These are phyloP conservation scores for Cladosporium phlei DNA, from an alignment of 2,329 filamentous ascomycete genomes.

Conservation along the genomic window DNA sequence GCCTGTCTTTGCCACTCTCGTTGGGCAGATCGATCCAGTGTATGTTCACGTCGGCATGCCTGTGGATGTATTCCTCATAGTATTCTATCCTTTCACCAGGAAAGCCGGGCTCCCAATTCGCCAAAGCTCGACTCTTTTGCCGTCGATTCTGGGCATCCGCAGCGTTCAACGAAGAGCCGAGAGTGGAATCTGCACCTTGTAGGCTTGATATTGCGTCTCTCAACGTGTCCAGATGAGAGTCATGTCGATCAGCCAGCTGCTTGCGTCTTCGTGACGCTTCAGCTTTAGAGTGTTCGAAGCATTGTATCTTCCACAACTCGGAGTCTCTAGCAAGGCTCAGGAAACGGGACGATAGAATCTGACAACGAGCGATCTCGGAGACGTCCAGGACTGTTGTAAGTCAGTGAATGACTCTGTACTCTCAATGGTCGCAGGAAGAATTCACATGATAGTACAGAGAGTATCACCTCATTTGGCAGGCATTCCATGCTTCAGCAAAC, in stretches of 20 bases:
- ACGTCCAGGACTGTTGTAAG: slow-evolving; percentile 55
- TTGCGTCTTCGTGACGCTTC: slow-evolving; percentile 57
- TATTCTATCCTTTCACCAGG: slow-evolving; percentile 68
- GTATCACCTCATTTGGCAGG: slow-evolving; percentile 39
- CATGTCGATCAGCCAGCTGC: slow-evolving; percentile 33
- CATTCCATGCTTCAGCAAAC: slow-evolving; percentile 27
- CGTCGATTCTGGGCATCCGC: slow-evolving; percentile 18
- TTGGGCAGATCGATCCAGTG: slow-evolving; percentile 69
- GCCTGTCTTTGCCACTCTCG: slow-evolving; percentile 34
- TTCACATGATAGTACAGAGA: slow-evolving; percentile 40
- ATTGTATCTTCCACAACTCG: slow-evolving; percentile 69
- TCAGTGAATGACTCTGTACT: slow-evolving; percentile 14
- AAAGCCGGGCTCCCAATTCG: slow-evolving; percentile 79
- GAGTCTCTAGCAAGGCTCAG: slow-evolving; percentile 67
- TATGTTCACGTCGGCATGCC: slow-evolving; percentile 67
- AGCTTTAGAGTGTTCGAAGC: slow-evolving; percentile 66
- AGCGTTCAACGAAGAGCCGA: not conserved
- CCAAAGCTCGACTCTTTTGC: slow-evolving; percentile 52
- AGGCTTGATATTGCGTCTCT: slow-evolving; percentile 37
- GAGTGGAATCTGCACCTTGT: not conserved
- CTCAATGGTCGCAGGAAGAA: slow-evolving; percentile 6
- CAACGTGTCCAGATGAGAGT: slow-evolving; percentile 40
- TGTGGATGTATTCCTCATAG: slow-evolving; percentile 85
- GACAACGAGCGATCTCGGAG: slow-evolving; percentile 60
- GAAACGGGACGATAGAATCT: slow-evolving; percentile 64